Evolutionary conservation across 2,329 filamentous ascomycete species (phyloP).

Genomic region (Fusarium nodosum): DNA sequence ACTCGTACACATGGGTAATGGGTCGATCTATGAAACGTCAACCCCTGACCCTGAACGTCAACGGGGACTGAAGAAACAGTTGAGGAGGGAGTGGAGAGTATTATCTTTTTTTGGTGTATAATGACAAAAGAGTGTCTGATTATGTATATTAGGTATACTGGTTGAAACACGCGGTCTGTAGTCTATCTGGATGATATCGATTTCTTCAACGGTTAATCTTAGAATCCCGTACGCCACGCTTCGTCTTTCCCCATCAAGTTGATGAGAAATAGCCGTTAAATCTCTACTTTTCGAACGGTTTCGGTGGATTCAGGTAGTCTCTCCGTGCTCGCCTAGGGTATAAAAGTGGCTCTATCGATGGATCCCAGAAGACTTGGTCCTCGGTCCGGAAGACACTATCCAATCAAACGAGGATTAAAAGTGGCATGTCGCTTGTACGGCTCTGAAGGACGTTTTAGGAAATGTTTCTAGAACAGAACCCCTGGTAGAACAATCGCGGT

Average conservation of each 20-base stretch:
- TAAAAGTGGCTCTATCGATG: background rate
- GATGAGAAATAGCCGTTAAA: background rate
- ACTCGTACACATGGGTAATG: constrained; percentile 5
- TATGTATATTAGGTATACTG: no score
- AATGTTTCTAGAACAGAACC: constrained; percentile 2
- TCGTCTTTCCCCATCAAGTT: no score
- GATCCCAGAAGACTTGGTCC: background rate
- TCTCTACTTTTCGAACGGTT: constrained; percentile 2
- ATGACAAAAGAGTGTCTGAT: background rate
- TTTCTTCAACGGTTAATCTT: background rate
- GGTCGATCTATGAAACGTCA: background rate
- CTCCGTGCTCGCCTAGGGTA: background rate
- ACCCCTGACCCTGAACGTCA: background rate
- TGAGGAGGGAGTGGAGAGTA: background rate
- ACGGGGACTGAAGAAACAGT: constrained; percentile 6
- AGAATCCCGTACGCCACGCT: background rate
- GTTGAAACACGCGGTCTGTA: background rate
- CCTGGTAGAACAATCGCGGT: background rate
- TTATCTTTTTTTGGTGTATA: background rate
- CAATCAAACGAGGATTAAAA: background rate
- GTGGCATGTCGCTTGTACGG: background rate
- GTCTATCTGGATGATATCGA: background rate
- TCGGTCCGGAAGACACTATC: background rate
- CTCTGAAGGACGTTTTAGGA: background rate
- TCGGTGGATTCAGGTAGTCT: background rate